These are phyloP conservation scores for Ustilago nuda DNA, from an alignment of 1,284 basidiomycete species.

Conservation along the genomic window DNA sequence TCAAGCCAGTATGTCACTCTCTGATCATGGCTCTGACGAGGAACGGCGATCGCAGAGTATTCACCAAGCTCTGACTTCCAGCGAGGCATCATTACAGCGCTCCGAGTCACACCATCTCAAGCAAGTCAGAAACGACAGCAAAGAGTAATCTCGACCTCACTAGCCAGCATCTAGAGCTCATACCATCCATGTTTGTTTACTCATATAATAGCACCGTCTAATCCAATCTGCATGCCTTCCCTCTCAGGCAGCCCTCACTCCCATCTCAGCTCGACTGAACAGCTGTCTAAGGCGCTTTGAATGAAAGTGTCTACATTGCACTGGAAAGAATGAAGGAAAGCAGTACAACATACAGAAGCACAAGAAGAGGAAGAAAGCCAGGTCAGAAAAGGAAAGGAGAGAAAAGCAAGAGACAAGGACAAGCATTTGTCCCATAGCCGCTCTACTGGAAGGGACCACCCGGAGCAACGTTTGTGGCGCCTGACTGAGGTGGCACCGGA, in stretches of 20 bases:
- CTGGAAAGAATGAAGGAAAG: background rate
- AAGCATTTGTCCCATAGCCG: background rate
- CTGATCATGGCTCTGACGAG: conserved; percentile 30
- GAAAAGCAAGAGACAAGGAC: background rate
- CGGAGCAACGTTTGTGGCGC: background rate
- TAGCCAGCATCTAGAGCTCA: background rate
- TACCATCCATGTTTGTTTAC: background rate
- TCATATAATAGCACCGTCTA: background rate
- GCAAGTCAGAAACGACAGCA: conserved; percentile 23
- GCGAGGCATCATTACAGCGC: conserved; percentile 24
- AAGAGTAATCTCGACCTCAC: background rate
- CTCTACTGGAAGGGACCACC: conserved; percentile 1
- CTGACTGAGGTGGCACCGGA: background rate
- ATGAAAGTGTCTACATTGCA: conserved; percentile 24
- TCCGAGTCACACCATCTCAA: conserved; percentile 34
- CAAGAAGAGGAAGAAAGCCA: background rate
- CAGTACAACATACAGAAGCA: conserved; percentile 3
- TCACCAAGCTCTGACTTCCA: conserved; percentile 13
- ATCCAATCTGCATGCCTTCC: conserved; percentile 1
- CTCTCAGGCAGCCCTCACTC: background rate
- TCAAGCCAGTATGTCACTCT: conserved; percentile 35
- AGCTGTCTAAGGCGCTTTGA: background rate
- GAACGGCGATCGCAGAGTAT: conserved; percentile 9
- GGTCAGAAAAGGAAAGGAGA: background rate
- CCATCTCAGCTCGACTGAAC: background rate